phyloP scores from a whole-genome alignment of 176 grass and related monocot species.

The Lolium perenne region DNA sequence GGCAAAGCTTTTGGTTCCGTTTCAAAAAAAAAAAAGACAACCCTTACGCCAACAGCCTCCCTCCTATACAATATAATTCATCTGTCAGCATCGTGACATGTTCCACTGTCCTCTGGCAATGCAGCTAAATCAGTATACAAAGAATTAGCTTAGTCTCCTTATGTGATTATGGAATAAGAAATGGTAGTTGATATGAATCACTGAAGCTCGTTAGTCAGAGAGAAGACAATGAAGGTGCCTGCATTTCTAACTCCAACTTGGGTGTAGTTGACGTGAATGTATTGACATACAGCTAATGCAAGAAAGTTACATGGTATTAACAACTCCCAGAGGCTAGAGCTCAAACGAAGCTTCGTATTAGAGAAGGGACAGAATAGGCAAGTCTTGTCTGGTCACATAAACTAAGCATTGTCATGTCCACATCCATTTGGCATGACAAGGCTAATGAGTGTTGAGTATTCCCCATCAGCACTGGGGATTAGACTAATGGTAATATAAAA shows the following conservation, averaged over 20 bases:
- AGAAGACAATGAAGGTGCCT: background rate
- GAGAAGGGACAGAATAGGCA: too few relatives aligned
- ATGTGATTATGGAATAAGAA: background rate
- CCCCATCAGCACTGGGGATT: background rate
- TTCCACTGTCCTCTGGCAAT: background rate
- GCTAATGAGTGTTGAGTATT: background rate
- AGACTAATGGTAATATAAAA: background rate
- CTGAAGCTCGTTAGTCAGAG: background rate
- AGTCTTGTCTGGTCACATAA: slow-evolving; percentile 8
- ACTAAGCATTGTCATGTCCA: background rate
- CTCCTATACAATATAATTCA: background rate
- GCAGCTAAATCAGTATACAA: background rate
- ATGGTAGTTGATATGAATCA: background rate
- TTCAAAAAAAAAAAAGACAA: too few relatives aligned
- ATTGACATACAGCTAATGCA: background rate
- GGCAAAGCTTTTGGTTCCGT: too few relatives aligned
- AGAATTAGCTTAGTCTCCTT: background rate
- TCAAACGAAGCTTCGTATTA: too few relatives aligned
- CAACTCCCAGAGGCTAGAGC: too few relatives aligned
- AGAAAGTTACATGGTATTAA: background rate
- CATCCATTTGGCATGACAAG: background rate
- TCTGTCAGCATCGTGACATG: slow-evolving; percentile 10
- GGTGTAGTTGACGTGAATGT: background rate
- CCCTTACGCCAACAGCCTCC: background rate
- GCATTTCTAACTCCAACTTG: slow-evolving; percentile 4